phyloP scores from a whole-genome alignment of 257 asterid genomes.

The Solanum corneliomulleri region DNA sequence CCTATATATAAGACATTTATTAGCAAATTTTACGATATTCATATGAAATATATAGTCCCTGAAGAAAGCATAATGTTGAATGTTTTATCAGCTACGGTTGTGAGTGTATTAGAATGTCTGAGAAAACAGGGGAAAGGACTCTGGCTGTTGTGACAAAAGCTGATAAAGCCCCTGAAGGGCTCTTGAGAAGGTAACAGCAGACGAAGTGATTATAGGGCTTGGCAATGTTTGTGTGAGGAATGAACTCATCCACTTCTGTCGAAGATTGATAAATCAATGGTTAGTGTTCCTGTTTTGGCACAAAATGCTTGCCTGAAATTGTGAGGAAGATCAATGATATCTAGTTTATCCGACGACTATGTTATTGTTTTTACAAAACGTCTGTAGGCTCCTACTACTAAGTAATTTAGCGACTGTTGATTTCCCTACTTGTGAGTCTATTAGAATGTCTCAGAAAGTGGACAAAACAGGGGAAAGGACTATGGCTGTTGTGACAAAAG shows the following conservation, averaged over 20 bases:
- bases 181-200: neutral
- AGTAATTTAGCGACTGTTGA: too few relatives aligned
- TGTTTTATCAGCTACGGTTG: neutral
- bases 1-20: neutral
- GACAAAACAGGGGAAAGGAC: neutral
- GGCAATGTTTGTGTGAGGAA: neutral
- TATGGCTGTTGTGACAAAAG: neutral
- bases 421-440: neutral
- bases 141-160: conserved; percentile 1
- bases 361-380: too few relatives aligned
- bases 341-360: too few relatives aligned
- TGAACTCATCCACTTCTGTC: neutral
- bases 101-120: neutral
- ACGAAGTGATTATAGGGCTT: neutral
- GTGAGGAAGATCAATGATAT: neutral
- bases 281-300: neutral
- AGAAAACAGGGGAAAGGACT: neutral
- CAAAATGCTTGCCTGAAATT: conserved; percentile 4
- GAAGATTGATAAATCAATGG: neutral
- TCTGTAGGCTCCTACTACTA: too few relatives aligned
- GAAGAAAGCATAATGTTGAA: neutral
- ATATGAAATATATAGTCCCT: neutral
- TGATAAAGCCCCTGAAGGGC: neutral
- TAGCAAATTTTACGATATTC: neutral
- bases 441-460: neutral